phyloP scores from a whole-genome alignment of 305 asterid genomes.

The Fraxinus floribunda region DNA sequence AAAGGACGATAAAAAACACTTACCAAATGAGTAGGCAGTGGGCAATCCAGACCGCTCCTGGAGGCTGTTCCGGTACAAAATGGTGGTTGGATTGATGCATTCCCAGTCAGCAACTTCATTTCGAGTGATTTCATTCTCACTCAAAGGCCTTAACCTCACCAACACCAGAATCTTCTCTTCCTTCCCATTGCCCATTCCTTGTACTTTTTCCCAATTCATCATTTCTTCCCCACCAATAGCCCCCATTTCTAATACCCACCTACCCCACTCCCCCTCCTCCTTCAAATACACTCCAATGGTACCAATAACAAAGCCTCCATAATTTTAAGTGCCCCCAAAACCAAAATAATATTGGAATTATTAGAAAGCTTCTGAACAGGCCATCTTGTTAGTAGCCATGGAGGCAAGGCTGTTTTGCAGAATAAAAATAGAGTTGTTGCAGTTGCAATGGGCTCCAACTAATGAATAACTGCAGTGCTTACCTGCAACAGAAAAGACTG shows the following conservation, averaged over 20 bases:
- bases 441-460: conserved; percentile 33
- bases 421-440: conserved; percentile 30
- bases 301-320: conserved; percentile 29
- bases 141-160: conserved; percentile 91
- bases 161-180: conserved; percentile 86
- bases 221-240: conserved; percentile 76
- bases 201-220: conserved; percentile 75
- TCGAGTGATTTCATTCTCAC: conserved; percentile 71
- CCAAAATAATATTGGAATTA: conserved; percentile 21
- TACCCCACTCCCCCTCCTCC: conserved; percentile 18
- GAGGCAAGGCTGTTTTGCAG: conserved; percentile 36
- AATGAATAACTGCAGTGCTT: conserved; percentile 26
- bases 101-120: conserved; percentile 93
- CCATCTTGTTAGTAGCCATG: conserved; percentile 33
- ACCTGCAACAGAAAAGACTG: conserved; percentile 43
- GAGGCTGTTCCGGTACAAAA: conserved; percentile 87
- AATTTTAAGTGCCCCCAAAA: conserved; percentile 15
- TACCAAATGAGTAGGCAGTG: conserved; percentile 83
- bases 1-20: conserved; percentile 23
- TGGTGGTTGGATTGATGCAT: conserved; percentile 82
- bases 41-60: conserved; percentile 94
- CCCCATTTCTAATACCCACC: conserved; percentile 54
- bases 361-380: conserved; percentile 27
- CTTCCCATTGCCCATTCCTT: conserved; percentile 45
- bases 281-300: conserved; percentile 34